These are phyloP conservation scores for Epichloe scottii DNA, from an alignment of 2,329 filamentous ascomycete species.

Conservation along the genomic window DNA sequence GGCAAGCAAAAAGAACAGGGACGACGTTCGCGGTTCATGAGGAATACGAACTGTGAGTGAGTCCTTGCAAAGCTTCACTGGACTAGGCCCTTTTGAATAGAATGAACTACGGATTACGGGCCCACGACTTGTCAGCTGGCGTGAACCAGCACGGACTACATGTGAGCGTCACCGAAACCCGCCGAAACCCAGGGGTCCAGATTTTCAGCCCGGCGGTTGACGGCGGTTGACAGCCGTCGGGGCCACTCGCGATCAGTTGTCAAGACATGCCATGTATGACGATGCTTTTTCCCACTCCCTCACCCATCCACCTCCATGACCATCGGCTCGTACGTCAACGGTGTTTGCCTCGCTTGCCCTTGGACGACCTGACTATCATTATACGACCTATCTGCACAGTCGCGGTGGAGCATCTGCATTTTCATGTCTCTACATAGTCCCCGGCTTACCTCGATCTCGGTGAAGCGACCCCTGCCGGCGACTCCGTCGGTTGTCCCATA, in stretches of 20 bases:
- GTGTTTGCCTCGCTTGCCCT: not conserved
- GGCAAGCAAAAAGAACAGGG: no score
- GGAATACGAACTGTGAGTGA: no score
- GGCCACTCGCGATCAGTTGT: not conserved
- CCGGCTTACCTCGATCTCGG: not conserved
- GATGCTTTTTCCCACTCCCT: not conserved
- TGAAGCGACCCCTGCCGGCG: not conserved
- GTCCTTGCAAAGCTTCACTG: no score
- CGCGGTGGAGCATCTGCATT: not conserved
- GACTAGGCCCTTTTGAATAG: no score
- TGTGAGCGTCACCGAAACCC: conserved; percentile 4
- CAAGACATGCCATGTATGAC: conserved; percentile 1
- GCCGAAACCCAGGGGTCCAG: conserved; percentile 2
- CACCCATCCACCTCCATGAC: not conserved
- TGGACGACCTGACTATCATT: not conserved
- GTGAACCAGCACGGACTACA: not conserved
- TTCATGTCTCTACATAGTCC: not conserved
- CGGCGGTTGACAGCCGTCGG: not conserved
- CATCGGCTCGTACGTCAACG: conserved; percentile 1
- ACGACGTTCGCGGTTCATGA: no score
- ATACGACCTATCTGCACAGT: not conserved
- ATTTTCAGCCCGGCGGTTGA: not conserved
- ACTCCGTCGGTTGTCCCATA: not conserved
- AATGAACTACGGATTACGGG: no score
- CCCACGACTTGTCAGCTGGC: no score